phyloP scores from a whole-genome alignment of 2,329 filamentous ascomycete species.

The Ophiostoma angusticollis region DNA sequence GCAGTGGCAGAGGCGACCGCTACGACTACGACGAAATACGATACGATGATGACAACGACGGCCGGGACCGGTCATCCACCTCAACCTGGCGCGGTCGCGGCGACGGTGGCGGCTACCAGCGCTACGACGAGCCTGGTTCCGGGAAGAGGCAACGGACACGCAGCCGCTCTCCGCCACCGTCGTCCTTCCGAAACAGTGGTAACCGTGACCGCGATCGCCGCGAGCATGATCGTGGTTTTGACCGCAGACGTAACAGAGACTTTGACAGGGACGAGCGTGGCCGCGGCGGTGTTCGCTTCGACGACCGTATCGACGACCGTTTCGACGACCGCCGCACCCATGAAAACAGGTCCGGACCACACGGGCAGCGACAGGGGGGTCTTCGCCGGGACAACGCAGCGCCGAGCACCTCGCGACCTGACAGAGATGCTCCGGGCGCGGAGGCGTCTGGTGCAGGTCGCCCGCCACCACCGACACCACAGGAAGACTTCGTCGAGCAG shows the following conservation, averaged over 20 bases:
- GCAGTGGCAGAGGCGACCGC: slow-evolving; percentile 22
- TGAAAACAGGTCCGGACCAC: too few species aligned
- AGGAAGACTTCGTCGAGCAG: slow-evolving; percentile 37
- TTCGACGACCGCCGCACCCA: background rate
- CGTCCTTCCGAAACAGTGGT: slow-evolving; percentile 19
- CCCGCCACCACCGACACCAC: slow-evolving; percentile 12
- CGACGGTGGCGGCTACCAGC: slow-evolving; percentile 2
- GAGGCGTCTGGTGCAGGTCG: too few species aligned
- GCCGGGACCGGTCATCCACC: slow-evolving; percentile 24
- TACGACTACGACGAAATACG: slow-evolving; percentile 48
- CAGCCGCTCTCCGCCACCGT: slow-evolving; percentile 33
- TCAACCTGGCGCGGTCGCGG: too few species aligned
- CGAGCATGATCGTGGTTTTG: slow-evolving; percentile 20
- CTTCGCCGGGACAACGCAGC: too few species aligned
- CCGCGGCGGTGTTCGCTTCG: slow-evolving; percentile 18
- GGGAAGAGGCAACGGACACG: slow-evolving; percentile 45
- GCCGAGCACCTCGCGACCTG: too few species aligned
- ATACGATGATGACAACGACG: slow-evolving; percentile 36
- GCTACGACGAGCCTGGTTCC: slow-evolving; percentile 25
- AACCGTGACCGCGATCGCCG: slow-evolving; percentile 23
- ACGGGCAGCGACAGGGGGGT: too few species aligned
- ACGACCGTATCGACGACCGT: slow-evolving; percentile 17
- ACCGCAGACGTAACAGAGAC: slow-evolving; percentile 20
- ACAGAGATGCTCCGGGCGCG: too few species aligned
- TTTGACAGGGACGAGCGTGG: slow-evolving; percentile 18